Evolutionary conservation across 2,329 filamentous ascomycete genomes (phyloP).

Genomic region (Claviceps sp.): DNA sequence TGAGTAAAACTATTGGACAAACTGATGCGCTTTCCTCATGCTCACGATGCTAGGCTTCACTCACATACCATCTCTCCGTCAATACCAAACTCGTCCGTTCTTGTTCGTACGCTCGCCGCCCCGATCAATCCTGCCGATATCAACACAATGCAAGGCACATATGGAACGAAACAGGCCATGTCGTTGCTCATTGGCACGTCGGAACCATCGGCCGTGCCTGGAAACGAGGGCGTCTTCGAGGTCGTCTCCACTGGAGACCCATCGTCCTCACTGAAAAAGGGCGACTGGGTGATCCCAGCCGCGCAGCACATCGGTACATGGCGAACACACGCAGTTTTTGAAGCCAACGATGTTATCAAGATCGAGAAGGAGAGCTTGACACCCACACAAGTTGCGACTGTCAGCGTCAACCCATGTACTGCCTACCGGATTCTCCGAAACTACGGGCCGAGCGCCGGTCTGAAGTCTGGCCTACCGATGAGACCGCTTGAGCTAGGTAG

Average conservation of each 20-base stretch:
- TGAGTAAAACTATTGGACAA: slow-evolving; percentile 17
- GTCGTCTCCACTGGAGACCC: slow-evolving; percentile 56
- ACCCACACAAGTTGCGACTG: slow-evolving; percentile 70
- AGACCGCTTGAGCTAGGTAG: slow-evolving; percentile 30
- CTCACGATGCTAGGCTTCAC: slow-evolving; percentile 40
- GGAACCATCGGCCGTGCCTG: slow-evolving; percentile 62
- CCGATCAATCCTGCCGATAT: slow-evolving; percentile 96
- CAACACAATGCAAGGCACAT: slow-evolving; percentile 95
- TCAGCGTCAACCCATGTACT: slow-evolving; percentile 85
- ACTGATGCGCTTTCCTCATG: background rate
- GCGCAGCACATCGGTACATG: slow-evolving; percentile 79
- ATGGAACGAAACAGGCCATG: slow-evolving; percentile 74
- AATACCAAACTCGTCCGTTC: slow-evolving; percentile 50
- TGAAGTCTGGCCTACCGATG: slow-evolving; percentile 32
- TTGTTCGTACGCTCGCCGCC: slow-evolving; percentile 76
- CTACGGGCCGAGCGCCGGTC: slow-evolving; percentile 43
- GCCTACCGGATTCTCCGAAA: slow-evolving; percentile 87
- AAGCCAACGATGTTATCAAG: slow-evolving; percentile 44
- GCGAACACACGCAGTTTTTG: slow-evolving; percentile 76
- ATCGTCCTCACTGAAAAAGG: slow-evolving; percentile 43
- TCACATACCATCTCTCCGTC: slow-evolving; percentile 64
- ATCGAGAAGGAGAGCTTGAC: slow-evolving; percentile 60
- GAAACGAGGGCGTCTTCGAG: slow-evolving; percentile 91
- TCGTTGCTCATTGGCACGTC: slow-evolving; percentile 62
- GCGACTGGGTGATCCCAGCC: slow-evolving; percentile 91